A percentile compares a stretch with the other conserved stretches of the same genome.
Evolutionary conservation across 495 filamentous ascomycete species (phyloP).

Genomic region (Neurospora hispaniola): DNA sequence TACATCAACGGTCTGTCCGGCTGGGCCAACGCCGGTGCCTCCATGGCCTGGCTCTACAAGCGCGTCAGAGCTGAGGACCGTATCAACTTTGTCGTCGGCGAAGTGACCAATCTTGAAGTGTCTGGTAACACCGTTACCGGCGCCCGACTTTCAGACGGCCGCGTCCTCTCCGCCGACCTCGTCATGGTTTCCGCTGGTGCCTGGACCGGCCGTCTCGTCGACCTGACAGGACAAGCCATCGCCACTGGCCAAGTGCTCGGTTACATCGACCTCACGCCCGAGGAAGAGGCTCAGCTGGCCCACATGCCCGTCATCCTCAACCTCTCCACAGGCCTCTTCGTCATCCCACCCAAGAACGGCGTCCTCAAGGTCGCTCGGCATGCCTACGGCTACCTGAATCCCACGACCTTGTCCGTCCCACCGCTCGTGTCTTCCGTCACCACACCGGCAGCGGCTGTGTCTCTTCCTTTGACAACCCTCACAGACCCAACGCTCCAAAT

Average conservation of each 20-base stretch:
- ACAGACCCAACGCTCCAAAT: slow-evolving; percentile 34
- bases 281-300: slow-evolving; percentile 52
- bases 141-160: slow-evolving; percentile 44
- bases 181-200: slow-evolving; percentile 76
- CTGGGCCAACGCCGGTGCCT: slow-evolving; percentile 73
- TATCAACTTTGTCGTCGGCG: slow-evolving; percentile 52
- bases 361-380: slow-evolving; percentile 77
- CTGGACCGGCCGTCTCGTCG: slow-evolving; percentile 68
- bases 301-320: slow-evolving; percentile 70
- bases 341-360: slow-evolving; percentile 62
- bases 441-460: slow-evolving; percentile 18
- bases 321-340: slow-evolving; percentile 68
- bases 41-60: slow-evolving; percentile 51
- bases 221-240: slow-evolving; percentile 62
- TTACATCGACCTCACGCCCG: slow-evolving; percentile 60
- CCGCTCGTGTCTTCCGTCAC: slow-evolving; percentile 30
- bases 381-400: slow-evolving; percentile 72
- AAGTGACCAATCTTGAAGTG: slow-evolving; percentile 44
- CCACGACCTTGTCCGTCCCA: slow-evolving; percentile 28
- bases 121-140: slow-evolving; percentile 34
- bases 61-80: slow-evolving; percentile 45
- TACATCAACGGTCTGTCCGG: slow-evolving; percentile 76
- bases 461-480: slow-evolving; percentile 36
- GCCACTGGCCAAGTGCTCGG: slow-evolving; percentile 73
- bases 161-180: slow-evolving; percentile 52